phyloP scores from a whole-genome alignment of 176 grass and related monocot species.

The Oryza officinalis region DNA sequence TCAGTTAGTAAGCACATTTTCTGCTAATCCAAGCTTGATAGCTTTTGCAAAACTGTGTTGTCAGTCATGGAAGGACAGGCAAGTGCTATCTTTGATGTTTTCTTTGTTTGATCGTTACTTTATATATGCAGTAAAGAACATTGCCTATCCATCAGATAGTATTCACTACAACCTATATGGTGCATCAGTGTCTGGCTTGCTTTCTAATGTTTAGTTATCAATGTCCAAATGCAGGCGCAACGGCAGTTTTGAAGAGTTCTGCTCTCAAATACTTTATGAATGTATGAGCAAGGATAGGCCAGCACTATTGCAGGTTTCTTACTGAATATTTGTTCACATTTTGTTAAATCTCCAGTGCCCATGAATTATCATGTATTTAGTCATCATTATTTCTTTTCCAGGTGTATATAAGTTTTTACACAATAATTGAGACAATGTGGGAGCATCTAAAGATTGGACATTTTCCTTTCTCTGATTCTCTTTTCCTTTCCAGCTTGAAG shows the following conservation, averaged over 20 bases:
- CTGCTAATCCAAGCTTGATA: constrained; percentile 92
- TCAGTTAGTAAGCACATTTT: constrained; percentile 93
- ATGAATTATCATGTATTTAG: constrained; percentile 4
- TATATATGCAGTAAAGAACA: background rate
- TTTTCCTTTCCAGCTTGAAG: constrained; percentile 90
- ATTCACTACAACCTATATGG: background rate
- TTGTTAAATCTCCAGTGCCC: constrained; percentile 20
- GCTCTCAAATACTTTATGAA: constrained; percentile 89
- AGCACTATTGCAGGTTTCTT: constrained; percentile 76
- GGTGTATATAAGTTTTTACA: constrained; percentile 87
- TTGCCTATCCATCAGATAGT: background rate
- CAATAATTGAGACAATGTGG: constrained; percentile 82
- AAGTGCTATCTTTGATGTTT: constrained; percentile 36
- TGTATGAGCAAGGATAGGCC: constrained; percentile 99
- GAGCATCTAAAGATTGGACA: constrained; percentile 60
- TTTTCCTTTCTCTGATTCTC: constrained; percentile 70
- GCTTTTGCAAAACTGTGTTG: constrained; percentile 90
- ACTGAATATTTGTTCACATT: constrained; percentile 17
- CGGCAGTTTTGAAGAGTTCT: constrained; percentile 85
- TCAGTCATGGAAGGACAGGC: constrained; percentile 66
- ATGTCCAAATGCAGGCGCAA: constrained; percentile 63
- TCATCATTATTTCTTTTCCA: constrained; percentile 44
- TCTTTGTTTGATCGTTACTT: background rate
- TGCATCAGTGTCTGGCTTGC: background rate
- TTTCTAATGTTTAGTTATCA: background rate